phyloP scores from a whole-genome alignment of 805 yeast species.

The Limtongia smithiae region DNA sequence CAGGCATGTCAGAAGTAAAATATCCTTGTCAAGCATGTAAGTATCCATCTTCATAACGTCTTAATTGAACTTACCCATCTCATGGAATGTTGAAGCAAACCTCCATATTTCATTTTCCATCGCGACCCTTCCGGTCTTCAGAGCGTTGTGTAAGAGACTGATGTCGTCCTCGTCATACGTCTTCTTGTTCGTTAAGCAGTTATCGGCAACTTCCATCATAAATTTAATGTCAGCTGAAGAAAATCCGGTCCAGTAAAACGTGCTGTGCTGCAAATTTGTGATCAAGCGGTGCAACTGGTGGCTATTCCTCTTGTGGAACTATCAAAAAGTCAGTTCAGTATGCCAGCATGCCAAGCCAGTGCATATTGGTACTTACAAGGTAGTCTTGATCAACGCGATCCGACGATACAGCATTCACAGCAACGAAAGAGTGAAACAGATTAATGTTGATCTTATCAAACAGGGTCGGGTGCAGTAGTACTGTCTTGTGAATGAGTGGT shows the following conservation, averaged over 20 bases:
- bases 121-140: conserved; percentile 48
- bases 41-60: neutral
- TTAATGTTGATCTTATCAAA: conserved; percentile 61
- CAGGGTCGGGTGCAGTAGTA: conserved; percentile 57
- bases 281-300: conserved; percentile 54
- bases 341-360: too few relatives aligned
- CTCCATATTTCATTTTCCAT: conserved; percentile 55
- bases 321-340: neutral
- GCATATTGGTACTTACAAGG: conserved; percentile 39
- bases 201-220: conserved; percentile 48
- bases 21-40: conserved; percentile 34
- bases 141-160: conserved; percentile 43
- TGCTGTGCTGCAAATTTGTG: conserved; percentile 59
- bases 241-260: conserved; percentile 76
- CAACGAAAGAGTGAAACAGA: conserved; percentile 61
- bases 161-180: conserved; percentile 39
- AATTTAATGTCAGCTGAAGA: conserved; percentile 54
- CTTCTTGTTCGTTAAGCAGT: conserved; percentile 40
- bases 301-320: conserved; percentile 59
- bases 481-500: conserved; percentile 54
- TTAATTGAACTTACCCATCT: conserved; percentile 45
- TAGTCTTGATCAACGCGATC: conserved; percentile 64
- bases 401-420: conserved; percentile 70
- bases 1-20: conserved; percentile 48
- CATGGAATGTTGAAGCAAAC: conserved; percentile 56